Evolutionary conservation across 2,329 filamentous ascomycete species (phyloP).

Genomic region (Talaromyces sp.): DNA sequence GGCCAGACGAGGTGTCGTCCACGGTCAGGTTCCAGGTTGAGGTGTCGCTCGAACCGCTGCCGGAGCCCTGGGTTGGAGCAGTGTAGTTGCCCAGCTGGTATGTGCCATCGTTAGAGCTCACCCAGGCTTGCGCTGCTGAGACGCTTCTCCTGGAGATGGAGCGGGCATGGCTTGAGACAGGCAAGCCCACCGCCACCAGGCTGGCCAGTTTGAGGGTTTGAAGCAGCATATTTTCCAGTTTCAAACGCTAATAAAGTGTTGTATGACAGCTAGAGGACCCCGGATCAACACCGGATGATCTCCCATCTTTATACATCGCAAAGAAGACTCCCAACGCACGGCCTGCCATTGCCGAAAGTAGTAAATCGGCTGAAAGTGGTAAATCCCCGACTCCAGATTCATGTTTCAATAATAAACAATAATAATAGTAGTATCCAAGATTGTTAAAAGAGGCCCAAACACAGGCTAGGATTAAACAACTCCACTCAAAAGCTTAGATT

Average conservation of each 20-base stretch:
- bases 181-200: background rate
- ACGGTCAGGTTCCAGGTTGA: conserved; percentile 2
- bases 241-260: background rate
- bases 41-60: background rate
- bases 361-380: background rate
- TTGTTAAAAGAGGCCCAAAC: background rate
- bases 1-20: background rate
- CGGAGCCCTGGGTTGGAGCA: background rate
- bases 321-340: background rate
- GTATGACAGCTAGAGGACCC: background rate
- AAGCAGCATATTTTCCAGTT: background rate
- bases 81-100: conserved; percentile 1
- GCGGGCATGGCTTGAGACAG: background rate
- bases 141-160: background rate
- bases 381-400: background rate
- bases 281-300: background rate
- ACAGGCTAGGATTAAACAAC: background rate
- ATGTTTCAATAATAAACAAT: background rate
- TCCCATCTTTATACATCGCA: background rate
- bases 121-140: background rate
- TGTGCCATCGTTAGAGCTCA: conserved; percentile 1
- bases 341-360: background rate
- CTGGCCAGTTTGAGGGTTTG: conserved; percentile 1
- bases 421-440: background rate
- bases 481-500: background rate